Percentiles rank a stretch among this genome's conserved stretches.
Evolutionary conservation across 1,139 yeast species (phyloP).

Genomic region (Protomyces gravidus): DNA sequence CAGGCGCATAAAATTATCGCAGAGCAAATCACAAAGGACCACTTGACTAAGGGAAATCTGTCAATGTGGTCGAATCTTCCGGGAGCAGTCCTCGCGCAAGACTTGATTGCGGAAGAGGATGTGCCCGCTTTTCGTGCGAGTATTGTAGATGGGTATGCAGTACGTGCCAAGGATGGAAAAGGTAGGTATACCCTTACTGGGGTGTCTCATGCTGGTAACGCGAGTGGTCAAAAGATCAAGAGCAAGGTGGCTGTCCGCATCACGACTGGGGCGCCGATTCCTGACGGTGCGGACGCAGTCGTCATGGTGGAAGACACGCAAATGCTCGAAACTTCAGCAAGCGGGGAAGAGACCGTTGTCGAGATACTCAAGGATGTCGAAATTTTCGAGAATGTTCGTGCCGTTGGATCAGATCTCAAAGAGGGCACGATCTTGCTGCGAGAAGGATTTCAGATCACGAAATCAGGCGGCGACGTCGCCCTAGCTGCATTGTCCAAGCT

Average conservation of each 20-base stretch:
- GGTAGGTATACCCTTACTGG: constrained; percentile 45
- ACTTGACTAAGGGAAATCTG: background rate
- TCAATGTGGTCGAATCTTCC: background rate
- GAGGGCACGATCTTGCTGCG: constrained; percentile 42
- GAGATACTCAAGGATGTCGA: constrained; percentile 36
- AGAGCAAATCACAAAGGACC: background rate
- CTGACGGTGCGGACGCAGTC: constrained; percentile 51
- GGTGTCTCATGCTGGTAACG: constrained; percentile 46
- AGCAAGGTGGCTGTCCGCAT: constrained; percentile 46
- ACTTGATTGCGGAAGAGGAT: constrained; percentile 41
- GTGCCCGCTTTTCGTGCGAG: constrained; percentile 51
- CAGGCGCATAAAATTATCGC: constrained; percentile 42
- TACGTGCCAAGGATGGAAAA: constrained; percentile 45
- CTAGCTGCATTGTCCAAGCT: constrained; percentile 45
- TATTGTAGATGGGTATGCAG: constrained; percentile 54
- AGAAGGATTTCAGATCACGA: constrained; percentile 42
- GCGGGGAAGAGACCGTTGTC: constrained; percentile 45
- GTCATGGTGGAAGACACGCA: constrained; percentile 52
- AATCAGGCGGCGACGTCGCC: constrained; percentile 50
- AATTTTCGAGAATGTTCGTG: constrained; percentile 47
- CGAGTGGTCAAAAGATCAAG: constrained; percentile 30
- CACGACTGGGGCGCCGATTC: constrained; percentile 55
- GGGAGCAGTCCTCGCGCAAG: constrained; percentile 43
- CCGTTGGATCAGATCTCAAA: constrained; percentile 47
- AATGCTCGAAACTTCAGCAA: constrained; percentile 40